Percentiles rank a stretch among this genome's conserved stretches.
phyloP scores from a whole-genome alignment of 2,329 filamentous ascomycete species.

The Fusarium incarnatum region DNA sequence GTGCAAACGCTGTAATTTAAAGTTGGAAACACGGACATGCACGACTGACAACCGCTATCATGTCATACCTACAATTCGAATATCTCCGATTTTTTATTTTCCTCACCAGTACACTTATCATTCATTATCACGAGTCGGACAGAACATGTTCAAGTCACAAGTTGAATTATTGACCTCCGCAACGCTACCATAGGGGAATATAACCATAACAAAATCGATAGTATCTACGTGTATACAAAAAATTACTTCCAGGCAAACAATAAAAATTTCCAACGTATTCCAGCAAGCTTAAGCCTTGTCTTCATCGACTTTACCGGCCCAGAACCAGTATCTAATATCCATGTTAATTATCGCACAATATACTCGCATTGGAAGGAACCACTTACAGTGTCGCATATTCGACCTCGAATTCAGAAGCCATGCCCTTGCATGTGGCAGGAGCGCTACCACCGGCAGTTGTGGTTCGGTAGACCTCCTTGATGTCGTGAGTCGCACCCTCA shows the following conservation, averaged over 20 bases:
- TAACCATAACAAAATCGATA: slow-evolving; percentile 27
- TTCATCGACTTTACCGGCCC: slow-evolving; percentile 37
- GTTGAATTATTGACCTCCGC: slow-evolving; percentile 31
- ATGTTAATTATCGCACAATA: slow-evolving; percentile 24
- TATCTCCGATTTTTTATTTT: neutral
- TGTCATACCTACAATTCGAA: neutral
- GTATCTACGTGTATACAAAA: slow-evolving; percentile 34
- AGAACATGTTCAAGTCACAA: slow-evolving; percentile 6
- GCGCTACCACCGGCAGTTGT: slow-evolving; percentile 84
- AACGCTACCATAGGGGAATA: slow-evolving; percentile 34
- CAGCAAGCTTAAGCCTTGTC: slow-evolving; percentile 14
- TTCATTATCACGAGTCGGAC: neutral
- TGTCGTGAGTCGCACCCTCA: slow-evolving; percentile 66
- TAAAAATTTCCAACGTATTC: neutral
- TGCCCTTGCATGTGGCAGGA: slow-evolving; percentile 77
- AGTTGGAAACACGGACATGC: neutral
- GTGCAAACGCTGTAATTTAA: neutral
- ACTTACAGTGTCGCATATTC: slow-evolving; percentile 88
- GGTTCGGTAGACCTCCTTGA: slow-evolving; percentile 84
- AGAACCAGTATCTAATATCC: slow-evolving; percentile 46
- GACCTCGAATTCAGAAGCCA: slow-evolving; percentile 73
- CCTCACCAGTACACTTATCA: neutral
- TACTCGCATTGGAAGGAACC: neutral
- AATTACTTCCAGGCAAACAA: slow-evolving; percentile 12
- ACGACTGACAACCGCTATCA: neutral